phyloP scores from a whole-genome alignment of 2,329 filamentous ascomycete genomes.

The Paraphaeosphaeria minitans region DNA sequence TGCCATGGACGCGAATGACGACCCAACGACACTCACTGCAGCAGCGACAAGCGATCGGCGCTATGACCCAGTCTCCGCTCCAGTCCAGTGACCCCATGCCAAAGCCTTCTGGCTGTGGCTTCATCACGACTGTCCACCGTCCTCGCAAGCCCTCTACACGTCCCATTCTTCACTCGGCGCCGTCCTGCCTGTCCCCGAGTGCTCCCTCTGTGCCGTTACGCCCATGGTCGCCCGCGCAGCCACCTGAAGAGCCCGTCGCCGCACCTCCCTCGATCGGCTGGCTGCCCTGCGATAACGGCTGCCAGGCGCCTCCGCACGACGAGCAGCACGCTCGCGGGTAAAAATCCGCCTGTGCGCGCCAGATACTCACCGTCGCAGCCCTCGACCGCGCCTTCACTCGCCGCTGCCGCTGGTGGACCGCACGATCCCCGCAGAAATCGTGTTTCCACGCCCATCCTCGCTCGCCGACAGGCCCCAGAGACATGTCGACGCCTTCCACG shows the following conservation, averaged over 20 bases:
- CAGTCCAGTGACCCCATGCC: conserved; percentile 11
- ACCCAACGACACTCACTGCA: neutral
- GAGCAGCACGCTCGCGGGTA: conserved; percentile 20
- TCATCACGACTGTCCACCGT: conserved; percentile 13
- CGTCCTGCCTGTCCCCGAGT: conserved; percentile 11
- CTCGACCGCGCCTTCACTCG: conserved; percentile 18
- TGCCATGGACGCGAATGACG: conserved; percentile 9
- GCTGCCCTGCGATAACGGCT: conserved; percentile 32
- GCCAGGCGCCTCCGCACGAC: conserved; percentile 21
- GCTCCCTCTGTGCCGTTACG: conserved; percentile 12
- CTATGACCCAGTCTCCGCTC: conserved; percentile 9
- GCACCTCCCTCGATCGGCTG: conserved; percentile 32
- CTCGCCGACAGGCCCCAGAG: conserved; percentile 29
- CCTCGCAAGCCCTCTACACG: conserved; percentile 26
- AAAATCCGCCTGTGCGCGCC: conserved; percentile 20
- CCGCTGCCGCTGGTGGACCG: conserved; percentile 19
- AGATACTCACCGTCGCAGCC: conserved; percentile 18
- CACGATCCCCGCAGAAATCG: conserved; percentile 28
- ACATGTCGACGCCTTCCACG: conserved; percentile 53
- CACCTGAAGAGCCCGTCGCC: conserved; percentile 31
- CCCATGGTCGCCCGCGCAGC: conserved; percentile 25
- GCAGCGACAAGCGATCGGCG: conserved; percentile 7
- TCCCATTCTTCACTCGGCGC: conserved; percentile 29
- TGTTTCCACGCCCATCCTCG: conserved; percentile 34
- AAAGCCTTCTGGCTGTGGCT: conserved; percentile 12